Percentiles rank a stretch among this genome's conserved stretches.
Conservation (phyloP, 1,284 basidiomycete species). For the Hymenochaete sp. region DNA sequence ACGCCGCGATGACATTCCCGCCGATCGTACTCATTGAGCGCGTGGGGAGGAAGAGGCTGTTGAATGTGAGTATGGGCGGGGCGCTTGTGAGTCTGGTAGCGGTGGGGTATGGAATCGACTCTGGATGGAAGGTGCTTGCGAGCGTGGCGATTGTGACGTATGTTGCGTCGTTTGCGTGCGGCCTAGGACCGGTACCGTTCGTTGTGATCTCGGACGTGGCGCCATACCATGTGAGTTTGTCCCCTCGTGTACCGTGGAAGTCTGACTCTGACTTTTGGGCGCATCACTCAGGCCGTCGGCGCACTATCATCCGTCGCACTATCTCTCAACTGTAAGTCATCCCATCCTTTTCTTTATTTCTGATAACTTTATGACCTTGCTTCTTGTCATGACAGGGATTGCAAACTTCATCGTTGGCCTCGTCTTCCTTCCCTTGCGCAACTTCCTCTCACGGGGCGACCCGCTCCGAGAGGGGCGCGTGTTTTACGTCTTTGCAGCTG, state of each 20-base stretch:
- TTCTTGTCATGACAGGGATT: constrained; percentile 45
- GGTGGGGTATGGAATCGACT: constrained; percentile 68
- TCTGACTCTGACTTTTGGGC: not conserved
- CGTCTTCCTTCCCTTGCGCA: constrained; percentile 74
- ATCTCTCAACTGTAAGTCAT: constrained; percentile 67
- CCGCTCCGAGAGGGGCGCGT: constrained; percentile 66
- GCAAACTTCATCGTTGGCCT: constrained; percentile 78
- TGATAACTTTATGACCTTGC: not conserved
- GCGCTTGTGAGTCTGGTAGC: constrained; percentile 59
- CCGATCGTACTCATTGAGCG: constrained; percentile 84
- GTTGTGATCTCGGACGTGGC: constrained; percentile 90
- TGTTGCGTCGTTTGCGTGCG: constrained; percentile 84
- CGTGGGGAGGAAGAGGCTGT: constrained; percentile 52
- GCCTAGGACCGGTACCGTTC: constrained; percentile 89
- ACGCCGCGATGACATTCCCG: constrained; percentile 71
- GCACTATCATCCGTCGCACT: constrained; percentile 77
- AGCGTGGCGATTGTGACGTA: constrained; percentile 77
- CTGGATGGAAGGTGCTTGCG: constrained; percentile 48
- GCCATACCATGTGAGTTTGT: constrained; percentile 57
- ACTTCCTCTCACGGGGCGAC: constrained; percentile 58
- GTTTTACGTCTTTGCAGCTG: constrained; percentile 68
- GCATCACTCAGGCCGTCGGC: constrained; percentile 60
- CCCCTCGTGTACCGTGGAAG: not conserved
- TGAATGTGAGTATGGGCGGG: constrained; percentile 50
- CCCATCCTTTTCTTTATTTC: not conserved